Evolutionary conservation across 1,284 basidiomycete genomes (phyloP), one percentile per base, ranked within the genome.

Genomic region (Agroathelia rolfsii): DNA sequence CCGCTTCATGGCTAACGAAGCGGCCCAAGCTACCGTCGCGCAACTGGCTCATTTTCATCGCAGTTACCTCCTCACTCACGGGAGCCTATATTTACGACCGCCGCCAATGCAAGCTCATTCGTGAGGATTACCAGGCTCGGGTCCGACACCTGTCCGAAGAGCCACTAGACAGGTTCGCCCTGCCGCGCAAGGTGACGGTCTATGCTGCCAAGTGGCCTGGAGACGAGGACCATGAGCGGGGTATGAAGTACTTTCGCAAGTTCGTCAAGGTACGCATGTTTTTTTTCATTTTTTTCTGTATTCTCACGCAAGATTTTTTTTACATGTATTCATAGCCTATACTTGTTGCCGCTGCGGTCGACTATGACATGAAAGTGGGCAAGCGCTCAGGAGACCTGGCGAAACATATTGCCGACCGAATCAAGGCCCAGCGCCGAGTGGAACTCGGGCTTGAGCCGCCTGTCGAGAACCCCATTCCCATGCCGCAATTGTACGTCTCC

Each of bases 41-140:
- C 41, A 95, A 95, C 52, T 92, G 87, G 88, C 75, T 87, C 51
- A 90, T 96, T 50, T 96, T 95, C 58, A 67, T 89, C 39, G 66
- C 76, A 21, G 60, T 89, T 41, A 78, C 84, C 8, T 77, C 76
- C 14, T 69, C 79, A 3, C 45, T 87, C 29, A 51, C 77, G 5
- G 82, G 78, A 18, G 69, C 76, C 37, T 95, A 90, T 61, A 65
- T 76, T 35, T 90, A 94, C 51, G 92, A 96, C 66, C 73, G 89
- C 15, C 61, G 66, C 40, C 64, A 90, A 58, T 88, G 84, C 58
- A 76, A 73, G 42, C 52, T 62, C 30, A 84, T 97, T 46, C 76
- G 78, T 27, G 64, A 80, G 46, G 69, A 76, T 35, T 96, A 94
- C 53, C 61, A 84, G 12, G 77, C 81, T 45, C 76, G 74, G 37